Conservation (phyloP, 371 early-diverging fungal genomes). For the Batkoa obscura region DNA sequence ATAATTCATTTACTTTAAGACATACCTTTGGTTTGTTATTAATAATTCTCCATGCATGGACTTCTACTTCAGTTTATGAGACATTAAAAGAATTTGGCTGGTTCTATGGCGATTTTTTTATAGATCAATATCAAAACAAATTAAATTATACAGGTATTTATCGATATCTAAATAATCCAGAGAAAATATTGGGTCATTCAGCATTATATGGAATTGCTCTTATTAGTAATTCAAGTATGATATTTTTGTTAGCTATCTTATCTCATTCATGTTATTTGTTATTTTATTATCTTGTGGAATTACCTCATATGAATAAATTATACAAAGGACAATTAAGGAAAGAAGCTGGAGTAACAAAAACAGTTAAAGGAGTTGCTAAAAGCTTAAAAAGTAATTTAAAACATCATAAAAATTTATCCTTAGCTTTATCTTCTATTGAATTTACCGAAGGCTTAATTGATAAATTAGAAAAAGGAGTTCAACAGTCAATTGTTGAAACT, state of each 20-base stretch:
- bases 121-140: conserved; percentile 37
- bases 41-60: conserved; percentile 70
- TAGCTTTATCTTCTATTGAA: conserved; percentile 15
- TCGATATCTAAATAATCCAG: conserved; percentile 75
- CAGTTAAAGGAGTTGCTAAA: conserved; percentile 56
- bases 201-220: conserved; percentile 78
- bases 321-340: conserved; percentile 1
- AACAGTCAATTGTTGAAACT: background rate
- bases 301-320: conserved; percentile 23
- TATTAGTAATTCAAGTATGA: conserved; percentile 50
- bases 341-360: conserved; percentile 53
- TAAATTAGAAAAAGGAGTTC: conserved; percentile 4
- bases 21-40: conserved; percentile 55
- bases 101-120: conserved; percentile 78
- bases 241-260: conserved; percentile 60
- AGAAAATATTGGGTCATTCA: conserved; percentile 72
- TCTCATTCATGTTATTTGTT: conserved; percentile 57
- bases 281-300: conserved; percentile 66
- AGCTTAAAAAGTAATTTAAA: conserved; percentile 13
- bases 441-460: conserved; percentile 16
- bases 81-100: conserved; percentile 82
- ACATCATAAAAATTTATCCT: conserved; percentile 47
- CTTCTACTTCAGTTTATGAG: conserved; percentile 62
- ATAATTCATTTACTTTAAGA: conserved; percentile 44
- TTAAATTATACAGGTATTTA: conserved; percentile 68